Percentiles rank a stretch among this genome's conserved stretches.
Evolutionary conservation across 176 grass and related monocot genomes (phyloP).

Genomic region (Guadua angustifolia): DNA sequence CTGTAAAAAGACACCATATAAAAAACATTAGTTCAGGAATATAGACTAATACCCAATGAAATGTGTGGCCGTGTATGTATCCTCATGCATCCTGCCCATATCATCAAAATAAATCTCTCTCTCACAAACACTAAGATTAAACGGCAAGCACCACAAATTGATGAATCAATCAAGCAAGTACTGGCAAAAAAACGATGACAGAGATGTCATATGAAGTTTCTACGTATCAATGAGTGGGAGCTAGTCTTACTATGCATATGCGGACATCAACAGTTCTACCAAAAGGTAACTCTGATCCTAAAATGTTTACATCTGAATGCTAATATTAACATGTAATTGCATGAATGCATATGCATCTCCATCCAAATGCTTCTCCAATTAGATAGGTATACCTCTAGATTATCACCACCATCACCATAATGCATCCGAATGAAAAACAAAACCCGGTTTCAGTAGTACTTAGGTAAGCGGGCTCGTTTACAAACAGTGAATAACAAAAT

Average conservation of each 20-base stretch:
- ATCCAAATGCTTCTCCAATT: neutral
- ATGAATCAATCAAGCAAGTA: neutral
- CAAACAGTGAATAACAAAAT: slow-evolving; percentile 5
- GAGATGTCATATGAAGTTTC: neutral
- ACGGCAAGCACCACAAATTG: neutral
- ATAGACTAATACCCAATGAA: no score
- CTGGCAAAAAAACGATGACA: slow-evolving; percentile 12
- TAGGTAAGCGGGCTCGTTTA: neutral
- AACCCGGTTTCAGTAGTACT: neutral
- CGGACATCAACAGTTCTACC: neutral
- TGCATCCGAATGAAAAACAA: neutral
- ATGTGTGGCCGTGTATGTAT: no score
- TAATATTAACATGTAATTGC: neutral
- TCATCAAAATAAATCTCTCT: slow-evolving; percentile 14
- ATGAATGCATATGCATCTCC: neutral
- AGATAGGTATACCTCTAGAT: neutral
- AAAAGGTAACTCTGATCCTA: neutral
- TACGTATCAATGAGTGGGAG: neutral
- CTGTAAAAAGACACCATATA: no score
- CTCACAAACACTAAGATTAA: slow-evolving; percentile 2
- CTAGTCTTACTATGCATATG: neutral
- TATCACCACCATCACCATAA: neutral
- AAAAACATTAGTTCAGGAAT: no score
- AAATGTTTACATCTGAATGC: neutral
- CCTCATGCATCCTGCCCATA: no score